Evolutionary conservation across 2,329 filamentous ascomycete genomes (phyloP).

Genomic region (Pseudogymnoascus sp.): DNA sequence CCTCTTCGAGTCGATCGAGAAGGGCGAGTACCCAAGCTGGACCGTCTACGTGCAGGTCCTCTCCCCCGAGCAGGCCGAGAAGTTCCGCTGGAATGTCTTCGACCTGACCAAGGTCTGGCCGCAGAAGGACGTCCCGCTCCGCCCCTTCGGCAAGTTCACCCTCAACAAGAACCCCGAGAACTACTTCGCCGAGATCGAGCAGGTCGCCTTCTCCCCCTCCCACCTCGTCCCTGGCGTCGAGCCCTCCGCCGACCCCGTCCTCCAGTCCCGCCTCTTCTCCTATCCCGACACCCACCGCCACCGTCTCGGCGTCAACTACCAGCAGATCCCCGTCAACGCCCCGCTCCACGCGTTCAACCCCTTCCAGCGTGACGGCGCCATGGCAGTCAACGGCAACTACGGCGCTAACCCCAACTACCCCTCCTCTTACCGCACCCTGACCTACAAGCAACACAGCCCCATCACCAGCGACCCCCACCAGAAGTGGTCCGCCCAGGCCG

Average conservation of each 20-base stretch:
- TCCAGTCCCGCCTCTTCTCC: constrained; percentile 62
- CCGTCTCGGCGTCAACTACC: constrained; percentile 49
- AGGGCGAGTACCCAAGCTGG: constrained; percentile 55
- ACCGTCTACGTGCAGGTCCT: constrained; percentile 56
- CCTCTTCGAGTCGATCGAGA: constrained; percentile 54
- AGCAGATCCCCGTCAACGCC: constrained; percentile 44
- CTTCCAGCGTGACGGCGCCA: constrained; percentile 64
- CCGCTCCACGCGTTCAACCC: constrained; percentile 50
- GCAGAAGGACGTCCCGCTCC: constrained; percentile 51
- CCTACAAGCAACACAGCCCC: constrained; percentile 35
- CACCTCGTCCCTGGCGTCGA: constrained; percentile 61
- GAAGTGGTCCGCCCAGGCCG: constrained; percentile 39
- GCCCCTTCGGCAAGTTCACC: constrained; percentile 52
- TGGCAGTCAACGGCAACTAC: constrained; percentile 60
- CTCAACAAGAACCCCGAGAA: constrained; percentile 57
- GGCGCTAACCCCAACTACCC: constrained; percentile 52
- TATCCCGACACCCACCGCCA: constrained; percentile 59
- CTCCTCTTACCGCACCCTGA: constrained; percentile 39
- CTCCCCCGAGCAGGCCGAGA: constrained; percentile 52
- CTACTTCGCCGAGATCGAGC: constrained; percentile 61
- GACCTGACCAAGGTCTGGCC: constrained; percentile 66
- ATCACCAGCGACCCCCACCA: constrained; percentile 35
- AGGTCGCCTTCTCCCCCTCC: constrained; percentile 59
- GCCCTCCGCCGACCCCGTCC: constrained; percentile 60
- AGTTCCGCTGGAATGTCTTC: constrained; percentile 55